Conservation (phyloP, 768 basidiomycete species). For the Rhizopogon salebrosus region DNA sequence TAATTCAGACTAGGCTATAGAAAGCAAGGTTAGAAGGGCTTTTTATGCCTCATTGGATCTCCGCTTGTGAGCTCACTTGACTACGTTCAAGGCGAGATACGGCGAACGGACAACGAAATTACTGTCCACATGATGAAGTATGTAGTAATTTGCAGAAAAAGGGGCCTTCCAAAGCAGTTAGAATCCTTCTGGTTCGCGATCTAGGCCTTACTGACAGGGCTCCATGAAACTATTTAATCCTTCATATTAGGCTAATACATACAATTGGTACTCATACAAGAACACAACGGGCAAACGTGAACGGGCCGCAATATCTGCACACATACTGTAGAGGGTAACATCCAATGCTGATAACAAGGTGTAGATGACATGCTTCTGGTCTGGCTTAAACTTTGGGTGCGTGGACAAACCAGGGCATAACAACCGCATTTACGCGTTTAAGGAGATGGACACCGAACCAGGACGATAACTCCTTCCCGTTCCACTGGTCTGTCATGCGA, state of each 20-base stretch:
- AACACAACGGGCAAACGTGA: no score
- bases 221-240: no score
- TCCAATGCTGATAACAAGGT: no score
- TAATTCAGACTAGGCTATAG: no score
- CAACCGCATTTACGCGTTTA: slow-evolving; percentile 45
- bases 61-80: not conserved
- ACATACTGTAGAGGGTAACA: not conserved
- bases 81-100: not conserved
- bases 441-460: slow-evolving; percentile 43
- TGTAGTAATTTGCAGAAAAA: not conserved
- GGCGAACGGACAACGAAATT: not conserved
- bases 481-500: slow-evolving; percentile 54
- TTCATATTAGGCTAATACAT: no score
- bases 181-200: no score
- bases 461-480: slow-evolving; percentile 47
- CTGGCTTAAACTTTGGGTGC: slow-evolving; percentile 34
- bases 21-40: not conserved
- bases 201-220: no score
- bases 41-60: not conserved
- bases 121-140: not conserved
- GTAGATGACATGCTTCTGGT: no score
- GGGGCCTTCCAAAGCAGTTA: no score
- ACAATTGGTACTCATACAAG: no score
- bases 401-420: slow-evolving; percentile 48
- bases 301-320: no score